Evolutionary conservation across 352 stramenopile species (phyloP), one percentile per base, ranked within the genome.

Genomic region (Globisporangium ultimum): DNA sequence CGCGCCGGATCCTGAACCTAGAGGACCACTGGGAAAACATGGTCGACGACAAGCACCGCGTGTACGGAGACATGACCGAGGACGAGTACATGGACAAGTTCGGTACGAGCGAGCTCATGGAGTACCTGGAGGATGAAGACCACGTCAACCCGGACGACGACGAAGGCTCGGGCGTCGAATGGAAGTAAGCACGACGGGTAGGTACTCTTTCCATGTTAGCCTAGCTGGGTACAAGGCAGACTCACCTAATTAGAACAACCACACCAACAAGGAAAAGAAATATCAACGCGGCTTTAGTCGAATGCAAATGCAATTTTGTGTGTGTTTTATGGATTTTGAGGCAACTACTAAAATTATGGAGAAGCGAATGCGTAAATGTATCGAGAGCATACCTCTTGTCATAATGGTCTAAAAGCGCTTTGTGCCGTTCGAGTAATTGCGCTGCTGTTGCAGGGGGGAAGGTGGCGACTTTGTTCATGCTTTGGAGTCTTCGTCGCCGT

Each of bases 51-150:
- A 91, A 91, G 60, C 84, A 93, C 64, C 67, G 74, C 34, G 68
- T 91, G 32, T 88, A 91, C 53, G 84, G 84, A 22, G 75, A 93
- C 61, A 89, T 90, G 77, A 86, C 61, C 18, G 80, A 91, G 61
- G 81, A 91, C 59, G 84, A 91, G 70, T 91, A 93, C 68, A 93
- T 91, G 80, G 84, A 95, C 72, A 82, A 82, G 57, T 96, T 86
- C 57, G 84, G 89, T 53, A 90, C 80, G 24, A 92, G 85, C 46
- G 86, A 93, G 61, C 74, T 95, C 63, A 91, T 91, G 79, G 81
- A 91, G 55, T 83, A 88, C 57, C 55, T 90, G 3, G 72, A 90
- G 15, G 78, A 88, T 42, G 76, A 87, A n/a, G 78, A 88, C 61
- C 74, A 78, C 53, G 56, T 54, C 17, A 67, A 70, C 45, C 59